phyloP scores from a whole-genome alignment of 2,329 filamentous ascomycete species.

The Dothideomycetes sp. region DNA sequence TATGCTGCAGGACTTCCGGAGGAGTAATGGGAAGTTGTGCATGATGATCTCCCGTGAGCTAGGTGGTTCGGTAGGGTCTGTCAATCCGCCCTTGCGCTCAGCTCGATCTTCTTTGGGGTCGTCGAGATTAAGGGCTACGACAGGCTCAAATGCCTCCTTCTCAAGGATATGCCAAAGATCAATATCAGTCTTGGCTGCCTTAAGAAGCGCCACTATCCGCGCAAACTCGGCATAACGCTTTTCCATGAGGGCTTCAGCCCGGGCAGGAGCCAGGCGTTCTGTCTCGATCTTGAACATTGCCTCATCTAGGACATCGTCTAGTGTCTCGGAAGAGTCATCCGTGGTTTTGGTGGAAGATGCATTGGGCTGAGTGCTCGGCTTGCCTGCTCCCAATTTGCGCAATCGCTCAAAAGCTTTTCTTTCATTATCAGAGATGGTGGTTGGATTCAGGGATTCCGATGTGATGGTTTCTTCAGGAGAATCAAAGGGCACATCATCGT shows the following conservation, averaged over 20 bases:
- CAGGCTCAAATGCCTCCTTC: conserved; percentile 46
- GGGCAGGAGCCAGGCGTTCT: background rate
- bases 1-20: conserved; percentile 46
- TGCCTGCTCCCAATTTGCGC: background rate
- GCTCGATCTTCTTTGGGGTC: background rate
- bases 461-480: background rate
- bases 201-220: conserved; percentile 45
- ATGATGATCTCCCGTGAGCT: conserved; percentile 47
- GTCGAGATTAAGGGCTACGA: conserved; percentile 10
- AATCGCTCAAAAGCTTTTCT: conserved; percentile 8
- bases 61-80: background rate
- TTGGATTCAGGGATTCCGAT: background rate
- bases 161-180: conserved; percentile 59
- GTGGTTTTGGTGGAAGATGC: background rate
- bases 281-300: background rate
- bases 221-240: conserved; percentile 30
- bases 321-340: background rate
- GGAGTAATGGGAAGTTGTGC: conserved; percentile 52
- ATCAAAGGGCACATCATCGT: conserved; percentile 7
- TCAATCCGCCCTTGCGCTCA: background rate
- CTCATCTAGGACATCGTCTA: conserved; percentile 6
- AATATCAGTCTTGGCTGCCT: conserved; percentile 45
- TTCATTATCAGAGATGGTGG: conserved; percentile 11
- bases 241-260: background rate
- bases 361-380: background rate